Base-by-base conservation (phyloP, 2,329 filamentous ascomycete genomes). In the Fusarium denticulatum region DNA sequence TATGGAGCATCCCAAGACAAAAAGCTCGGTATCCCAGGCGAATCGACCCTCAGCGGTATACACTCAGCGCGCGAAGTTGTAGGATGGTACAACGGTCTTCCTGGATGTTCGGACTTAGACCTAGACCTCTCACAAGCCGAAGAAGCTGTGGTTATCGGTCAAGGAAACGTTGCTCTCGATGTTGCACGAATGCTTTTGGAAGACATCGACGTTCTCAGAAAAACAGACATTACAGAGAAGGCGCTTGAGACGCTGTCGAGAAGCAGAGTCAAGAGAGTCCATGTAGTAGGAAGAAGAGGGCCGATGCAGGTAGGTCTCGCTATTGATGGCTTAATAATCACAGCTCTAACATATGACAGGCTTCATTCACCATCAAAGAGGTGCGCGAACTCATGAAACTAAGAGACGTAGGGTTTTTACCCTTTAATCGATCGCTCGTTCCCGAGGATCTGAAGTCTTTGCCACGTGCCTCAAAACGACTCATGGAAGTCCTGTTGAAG, bases 1-100 rank as follows among this genome's bases (percentile, higher is more conserved):
- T 99, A 99, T 77, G 96, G 96, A 20, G 96, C 96, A 7, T 93
- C 94, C 2, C 89, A 93, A 79, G 96, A 99, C 81, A 91, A 91
- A 72, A 90, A 88, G 62, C 86, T 99, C 1, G 91, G 90, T 0
- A 91, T 99, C 40, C 91, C 93, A 0, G 95, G 96, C 14, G 96
- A 99, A 79, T 88, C 91, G 7, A 81, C 83, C 11, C 84, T 96
- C 12, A 85, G 87, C 32, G 94, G 94, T 6, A 90, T 98, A 24
- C 92, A 95, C 80, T 97, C 95, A 13, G 96, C 96, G 5, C 90
- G 96, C 34, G 92, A 95, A 43, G 98, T 98, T 80, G 96, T 99
- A 3, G 96, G 95, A 24, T 99, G 96, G 96, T 99, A 99, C 82
- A 99, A 99, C 81, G 96, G 96, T 6, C 87, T 97, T 6, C 96